A percentile compares a stretch with the other conserved stretches of the same genome.
phyloP scores from a whole-genome alignment of 148 eudicot genomes.

The Suaeda aralocaspica region DNA sequence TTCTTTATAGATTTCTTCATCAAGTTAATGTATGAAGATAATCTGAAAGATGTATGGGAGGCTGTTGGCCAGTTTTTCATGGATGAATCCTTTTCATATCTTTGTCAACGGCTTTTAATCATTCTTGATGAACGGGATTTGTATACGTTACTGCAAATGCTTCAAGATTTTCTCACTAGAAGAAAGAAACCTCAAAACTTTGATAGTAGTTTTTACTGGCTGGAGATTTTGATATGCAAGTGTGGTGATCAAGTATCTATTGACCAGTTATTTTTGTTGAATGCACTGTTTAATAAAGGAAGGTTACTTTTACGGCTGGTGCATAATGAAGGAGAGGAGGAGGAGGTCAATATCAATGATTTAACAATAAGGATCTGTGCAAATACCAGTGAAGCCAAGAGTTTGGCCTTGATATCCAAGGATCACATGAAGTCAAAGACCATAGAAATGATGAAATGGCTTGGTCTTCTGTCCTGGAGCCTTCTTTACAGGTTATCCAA shows the following conservation, averaged over 20 bases:
- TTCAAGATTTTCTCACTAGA: slow-evolving; percentile 42
- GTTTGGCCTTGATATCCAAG: slow-evolving; percentile 40
- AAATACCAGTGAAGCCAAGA: slow-evolving; percentile 33
- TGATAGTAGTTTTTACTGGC: slow-evolving; percentile 43
- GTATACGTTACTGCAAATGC: slow-evolving; percentile 35
- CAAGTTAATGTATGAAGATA: slow-evolving; percentile 65
- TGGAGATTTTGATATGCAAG: slow-evolving; percentile 61
- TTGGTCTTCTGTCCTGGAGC: slow-evolving; percentile 79
- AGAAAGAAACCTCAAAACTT: slow-evolving; percentile 28
- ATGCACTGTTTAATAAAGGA: slow-evolving; percentile 63
- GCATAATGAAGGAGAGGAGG: slow-evolving; percentile 54
- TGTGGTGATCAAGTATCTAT: slow-evolving; percentile 43
- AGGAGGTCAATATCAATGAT: slow-evolving; percentile 44
- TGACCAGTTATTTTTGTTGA: slow-evolving; percentile 58
- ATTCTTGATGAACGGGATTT: slow-evolving; percentile 68
- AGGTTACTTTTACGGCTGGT: slow-evolving; percentile 68
- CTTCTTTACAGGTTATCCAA: slow-evolving; percentile 56
- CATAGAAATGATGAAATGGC: slow-evolving; percentile 45
- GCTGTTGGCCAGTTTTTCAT: slow-evolving; percentile 57
- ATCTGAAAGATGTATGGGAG: slow-evolving; percentile 69
- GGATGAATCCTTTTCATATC: slow-evolving; percentile 72
- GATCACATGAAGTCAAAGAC: slow-evolving; percentile 33
- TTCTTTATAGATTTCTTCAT: slow-evolving; percentile 67
- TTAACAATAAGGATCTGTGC: slow-evolving; percentile 39
- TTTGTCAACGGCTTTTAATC: slow-evolving; percentile 82